Evolutionary conservation across 163 green algal species (phyloP), one percentile per base, ranked within the genome.

Genomic region (Prototheca wickerhamii): DNA sequence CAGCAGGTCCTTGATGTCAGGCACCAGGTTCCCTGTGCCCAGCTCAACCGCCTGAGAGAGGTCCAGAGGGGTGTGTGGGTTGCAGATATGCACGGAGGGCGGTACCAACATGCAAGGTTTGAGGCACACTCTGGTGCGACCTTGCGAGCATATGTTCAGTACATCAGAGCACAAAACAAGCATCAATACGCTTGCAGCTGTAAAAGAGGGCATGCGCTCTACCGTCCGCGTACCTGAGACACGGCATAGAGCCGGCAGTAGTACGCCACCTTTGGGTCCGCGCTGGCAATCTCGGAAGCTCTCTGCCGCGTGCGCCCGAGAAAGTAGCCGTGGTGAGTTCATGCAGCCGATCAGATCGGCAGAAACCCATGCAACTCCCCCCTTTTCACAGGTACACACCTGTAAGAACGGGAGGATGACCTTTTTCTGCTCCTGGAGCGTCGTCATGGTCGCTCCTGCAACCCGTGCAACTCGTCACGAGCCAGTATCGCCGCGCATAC

Each of bases 181-280:
- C n/a, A n/a, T n/a, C n/a, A n/a, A n/a, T n/a, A n/a, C n/a, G n/a
- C n/a, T n/a, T n/a, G n/a, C n/a, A n/a, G n/a, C n/a, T n/a, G n/a
- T n/a, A n/a, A n/a, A n/a, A n/a, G n/a, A n/a, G n/a, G n/a, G n/a
- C n/a, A n/a, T n/a, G n/a, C n/a, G n/a, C n/a, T n/a, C n/a, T 49
- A 15, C 40, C 40, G 12, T 23, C 12, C 40, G 5, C 46, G 46
- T 25, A 54, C 46, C 23, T 54, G 46, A 28, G 46, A 54, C 46
- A 94, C 68, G 3, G 82, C 88, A 55, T 90, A 92, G 58, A 95
- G 63, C 5, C 86, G 70, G 72, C 85, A 93, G 69, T 95, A 95
- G 68, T 94, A 95, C 0, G 88, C 85, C 3, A 95, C 75, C 61
- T 89, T 91, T 1, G 78, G 81, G 30, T 93, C 83, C 2, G 82